Percentiles rank a stretch among this genome's conserved stretches.
These are phyloP conservation scores for Melampsora allii-populina DNA, from an alignment of 1,284 basidiomycete species.

Conservation along the genomic window DNA sequence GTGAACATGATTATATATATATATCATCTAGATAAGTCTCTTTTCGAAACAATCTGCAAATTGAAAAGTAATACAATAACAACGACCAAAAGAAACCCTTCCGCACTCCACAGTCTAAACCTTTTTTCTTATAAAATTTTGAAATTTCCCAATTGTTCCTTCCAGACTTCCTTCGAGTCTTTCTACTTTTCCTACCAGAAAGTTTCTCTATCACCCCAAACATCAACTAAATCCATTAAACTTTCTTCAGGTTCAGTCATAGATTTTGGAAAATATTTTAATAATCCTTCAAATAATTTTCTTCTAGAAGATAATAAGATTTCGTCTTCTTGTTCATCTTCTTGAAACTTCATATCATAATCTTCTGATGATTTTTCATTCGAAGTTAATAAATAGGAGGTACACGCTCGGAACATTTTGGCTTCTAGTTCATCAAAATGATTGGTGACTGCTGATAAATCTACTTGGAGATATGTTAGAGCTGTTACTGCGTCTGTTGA, in stretches of 20 bases:
- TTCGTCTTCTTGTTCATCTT: conserved; percentile 21
- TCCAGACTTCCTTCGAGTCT: too few relatives aligned
- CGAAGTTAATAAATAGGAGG: conserved; percentile 62
- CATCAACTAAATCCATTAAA: conserved; percentile 60
- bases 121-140: too few relatives aligned
- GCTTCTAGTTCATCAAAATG: conserved; percentile 64
- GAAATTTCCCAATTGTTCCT: too few relatives aligned
- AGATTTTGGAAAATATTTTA: conserved; percentile 62
- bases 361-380: conserved; percentile 46
- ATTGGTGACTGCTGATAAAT: conserved; percentile 67
- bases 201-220: conserved; percentile 33
- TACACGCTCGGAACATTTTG: conserved; percentile 63
- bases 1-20: too few relatives aligned
- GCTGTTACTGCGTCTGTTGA: conserved; percentile 64
- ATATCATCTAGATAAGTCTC: too few relatives aligned
- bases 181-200: conserved; percentile 5
- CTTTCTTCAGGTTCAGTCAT: conserved; percentile 64
- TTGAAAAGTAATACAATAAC: too few relatives aligned
- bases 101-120: too few relatives aligned
- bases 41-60: too few relatives aligned
- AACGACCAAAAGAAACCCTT: too few relatives aligned
- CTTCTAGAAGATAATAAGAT: conserved; percentile 57
- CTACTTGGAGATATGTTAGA: conserved; percentile 65
- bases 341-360: conserved; percentile 43
- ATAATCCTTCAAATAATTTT: conserved; percentile 64